Conservation (phyloP, 2,329 filamentous ascomycete species). For the Botrytis byssoidea region DNA sequence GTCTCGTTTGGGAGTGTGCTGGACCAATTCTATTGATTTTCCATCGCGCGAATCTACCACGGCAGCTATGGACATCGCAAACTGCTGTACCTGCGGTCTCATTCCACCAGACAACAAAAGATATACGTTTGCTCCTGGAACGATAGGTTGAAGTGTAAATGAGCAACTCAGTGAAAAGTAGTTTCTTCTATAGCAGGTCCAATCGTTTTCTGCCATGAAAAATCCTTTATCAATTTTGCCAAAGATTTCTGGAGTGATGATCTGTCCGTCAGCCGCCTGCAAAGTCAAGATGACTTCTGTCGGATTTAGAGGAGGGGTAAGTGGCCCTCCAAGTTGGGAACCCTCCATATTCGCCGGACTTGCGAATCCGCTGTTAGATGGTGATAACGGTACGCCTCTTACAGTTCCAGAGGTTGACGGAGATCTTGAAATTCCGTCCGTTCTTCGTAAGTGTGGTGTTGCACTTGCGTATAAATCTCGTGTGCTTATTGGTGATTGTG, state of each 20-base stretch:
- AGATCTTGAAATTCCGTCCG: conserved; percentile 38
- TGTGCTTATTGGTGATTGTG: conserved; percentile 34
- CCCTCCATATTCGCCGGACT: conserved; percentile 39
- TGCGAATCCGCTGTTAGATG: conserved; percentile 38
- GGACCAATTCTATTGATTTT: conserved; percentile 69
- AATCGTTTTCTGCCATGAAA: conserved; percentile 63
- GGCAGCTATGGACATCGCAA: conserved; percentile 66
- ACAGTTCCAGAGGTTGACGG: conserved; percentile 35
- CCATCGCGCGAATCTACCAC: conserved; percentile 61
- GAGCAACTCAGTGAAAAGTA: conserved; percentile 68
- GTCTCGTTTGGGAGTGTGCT: conserved; percentile 72
- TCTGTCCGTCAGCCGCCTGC: conserved; percentile 48
- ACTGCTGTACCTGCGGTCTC: conserved; percentile 50
- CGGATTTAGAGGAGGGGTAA: conserved; percentile 40
- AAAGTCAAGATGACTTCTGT: conserved; percentile 48
- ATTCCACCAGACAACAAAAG: conserved; percentile 31
- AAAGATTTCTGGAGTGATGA: conserved; percentile 60
- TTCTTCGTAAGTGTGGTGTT: conserved; percentile 36
- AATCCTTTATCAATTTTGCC: conserved; percentile 71
- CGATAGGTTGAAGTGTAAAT: conserved; percentile 54
- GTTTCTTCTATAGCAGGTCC: conserved; percentile 73
- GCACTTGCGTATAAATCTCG: conserved; percentile 38
- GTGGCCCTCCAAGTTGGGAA: conserved; percentile 27
- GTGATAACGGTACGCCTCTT: conserved; percentile 38
- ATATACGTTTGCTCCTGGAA: conserved; percentile 45